Base-by-base conservation (phyloP, 2,329 filamentous ascomycete species). In the Scolecobasidium constrictum region DNA sequence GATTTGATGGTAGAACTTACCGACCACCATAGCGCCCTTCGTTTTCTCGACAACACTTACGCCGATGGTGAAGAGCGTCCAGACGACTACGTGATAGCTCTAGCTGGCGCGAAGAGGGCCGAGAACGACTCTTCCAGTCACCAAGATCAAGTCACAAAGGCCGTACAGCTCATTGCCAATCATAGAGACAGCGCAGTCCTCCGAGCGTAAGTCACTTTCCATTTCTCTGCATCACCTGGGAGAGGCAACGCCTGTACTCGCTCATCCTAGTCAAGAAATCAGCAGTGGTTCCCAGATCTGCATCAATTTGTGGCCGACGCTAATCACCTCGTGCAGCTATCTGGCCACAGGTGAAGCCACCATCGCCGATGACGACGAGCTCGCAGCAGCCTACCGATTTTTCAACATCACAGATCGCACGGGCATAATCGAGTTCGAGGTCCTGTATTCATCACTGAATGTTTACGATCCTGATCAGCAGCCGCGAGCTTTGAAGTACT, bases 11-110 rank as follows among this genome's bases (percentile, higher is more conserved):
- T 40, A 39, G 47, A 68, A 66, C 66, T 12, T 66, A 81, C 20
- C 70, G 78, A 47, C 77, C 71, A n/a, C 72, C 75, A 43, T 69
- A 77, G 36, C 75, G 81, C 81, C 2, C 64, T 46, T 9, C 35
- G 41, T 5, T 46, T 41, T 31, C 39, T 46, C 6, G 40, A 42
- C 11, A 15, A 16, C n/a, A 19, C 11, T 12, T 39, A 9, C 34
- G 33, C 42, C 33, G 28, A 40, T 23, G 18, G 20, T 44, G 9
- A 18, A 5, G 7, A 41, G n/a, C 6, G 6, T 18, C 13, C 7
- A 16, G 43, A 45, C 22, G 43, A 45, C 1, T n/a, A 20, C 15
- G 35, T 45, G 15, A 34, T 35, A 12, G 22, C 36, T 18, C 38
- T 45, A 15, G 43, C 43, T 17, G 23, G 20, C 22, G 34, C 11